Evolutionary conservation across 2,329 filamentous ascomycete species (phyloP), one percentile per base, ranked within the genome.

Genomic region (Apiospora kogelbergensis): DNA sequence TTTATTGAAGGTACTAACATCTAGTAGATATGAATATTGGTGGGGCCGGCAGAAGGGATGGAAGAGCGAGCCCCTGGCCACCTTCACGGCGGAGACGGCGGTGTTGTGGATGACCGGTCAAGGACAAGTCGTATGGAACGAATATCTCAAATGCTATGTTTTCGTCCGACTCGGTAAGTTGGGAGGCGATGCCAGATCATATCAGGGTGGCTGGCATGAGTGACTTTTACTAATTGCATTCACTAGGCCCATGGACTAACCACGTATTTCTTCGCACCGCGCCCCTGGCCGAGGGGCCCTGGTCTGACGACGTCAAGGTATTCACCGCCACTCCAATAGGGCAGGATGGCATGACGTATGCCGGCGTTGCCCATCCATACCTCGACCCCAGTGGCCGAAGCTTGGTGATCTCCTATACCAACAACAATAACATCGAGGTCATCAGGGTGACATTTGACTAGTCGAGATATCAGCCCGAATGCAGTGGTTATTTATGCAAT

Each of bases 11-110:
- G 17, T 22, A 20, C 53, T 60, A 26, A 33, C 33, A 20, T 20
- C 81, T 7, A 65, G 46, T 15, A 76, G 75, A 64, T 82, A 83
- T 46, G 75, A 83, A 71, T 83, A 83, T 68, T 82, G 78, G 78
- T 83, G 80, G 80, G 81, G 81, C 0, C 73, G 74, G 2, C 70
- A 76, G 15, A 72, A 75, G 22, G 80, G 81, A 1, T 83, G 81
- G 81, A 68, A 67, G 0, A 74, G 78, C 65, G 26, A 66, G 20
- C 71, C 76, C 2, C 68, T 82, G 33, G 77, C 72, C 0, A 70
- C 69, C 37, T 81, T 81, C 42, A 76, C 44, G 5, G 30, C 73
- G 0, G 77, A 81, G 70, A 82, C 80, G 11, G 80, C 81, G 1
- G 78, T 80, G 0, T 76, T 80, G 75, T 81, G 79, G 79, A 77